Conservation (phyloP, 176 grass and related monocot genomes). For the Aegilops sharonensis region DNA sequence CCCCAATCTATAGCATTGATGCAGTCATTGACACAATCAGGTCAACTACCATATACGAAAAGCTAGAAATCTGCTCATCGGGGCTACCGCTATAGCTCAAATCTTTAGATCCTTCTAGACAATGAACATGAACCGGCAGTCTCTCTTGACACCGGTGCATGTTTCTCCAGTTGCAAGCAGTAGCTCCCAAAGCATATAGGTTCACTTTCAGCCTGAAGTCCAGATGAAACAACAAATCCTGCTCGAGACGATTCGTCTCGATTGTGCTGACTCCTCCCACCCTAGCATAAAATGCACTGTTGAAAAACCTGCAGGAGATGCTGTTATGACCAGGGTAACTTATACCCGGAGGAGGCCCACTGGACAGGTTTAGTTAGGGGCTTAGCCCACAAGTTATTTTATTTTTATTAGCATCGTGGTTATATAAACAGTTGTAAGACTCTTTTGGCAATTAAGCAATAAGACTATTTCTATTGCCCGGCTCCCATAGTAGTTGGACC, state of each 20-base stretch:
- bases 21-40: too few relatives aligned
- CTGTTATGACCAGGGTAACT: background rate
- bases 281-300: constrained; percentile 81
- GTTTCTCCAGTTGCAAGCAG: constrained; percentile 75
- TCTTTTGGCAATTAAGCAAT: too few relatives aligned
- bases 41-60: too few relatives aligned
- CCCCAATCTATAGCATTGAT: too few relatives aligned
- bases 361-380: too few relatives aligned
- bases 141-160: constrained; percentile 49
- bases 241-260: constrained; percentile 78
- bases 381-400: too few relatives aligned
- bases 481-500: too few relatives aligned
- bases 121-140: constrained; percentile 48
- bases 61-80: constrained; percentile 28
- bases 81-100: constrained; percentile 3
- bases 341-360: too few relatives aligned
- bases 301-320: constrained; percentile 61
- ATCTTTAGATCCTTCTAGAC: background rate
- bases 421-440: too few relatives aligned
- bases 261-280: constrained; percentile 83
- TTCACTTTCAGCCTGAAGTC: constrained; percentile 84
- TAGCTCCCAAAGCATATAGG: constrained; percentile 55
- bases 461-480: too few relatives aligned
- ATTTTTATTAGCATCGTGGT: too few relatives aligned
- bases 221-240: constrained; percentile 79